These are phyloP conservation scores for Fusarium pilosicola DNA, from an alignment of 2,329 filamentous ascomycete genomes.

Conservation along the genomic window DNA sequence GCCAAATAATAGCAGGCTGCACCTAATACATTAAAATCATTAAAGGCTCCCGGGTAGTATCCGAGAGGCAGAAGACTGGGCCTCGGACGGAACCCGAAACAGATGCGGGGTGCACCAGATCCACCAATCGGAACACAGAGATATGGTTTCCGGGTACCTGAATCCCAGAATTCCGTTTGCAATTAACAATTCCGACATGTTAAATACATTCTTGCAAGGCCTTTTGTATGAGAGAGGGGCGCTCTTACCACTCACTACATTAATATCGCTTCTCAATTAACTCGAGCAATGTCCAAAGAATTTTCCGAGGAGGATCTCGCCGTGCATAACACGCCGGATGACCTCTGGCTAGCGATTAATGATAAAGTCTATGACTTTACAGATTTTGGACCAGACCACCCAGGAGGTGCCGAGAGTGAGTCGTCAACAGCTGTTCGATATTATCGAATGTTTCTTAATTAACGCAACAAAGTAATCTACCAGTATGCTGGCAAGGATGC, in stretches of 20 bases:
- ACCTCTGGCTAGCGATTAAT: constrained; percentile 76
- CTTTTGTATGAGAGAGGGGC: neutral
- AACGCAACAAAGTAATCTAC: constrained; percentile 34
- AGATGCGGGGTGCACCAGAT: neutral
- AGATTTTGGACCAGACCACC: constrained; percentile 37
- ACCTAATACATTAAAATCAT: fast-evolving
- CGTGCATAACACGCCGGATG: constrained; percentile 56
- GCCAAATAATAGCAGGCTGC: too few relatives aligned
- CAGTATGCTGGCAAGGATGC: constrained; percentile 42
- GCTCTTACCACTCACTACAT: fast-evolving
- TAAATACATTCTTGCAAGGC: neutral
- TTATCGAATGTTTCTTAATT: too few relatives aligned
- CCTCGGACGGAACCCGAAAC: neutral
- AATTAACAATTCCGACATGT: neutral
- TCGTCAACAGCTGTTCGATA: fast-evolving
- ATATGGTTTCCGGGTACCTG: neutral
- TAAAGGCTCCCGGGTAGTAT: neutral
- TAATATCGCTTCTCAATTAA: fast-evolving
- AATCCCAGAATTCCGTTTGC: neutral
- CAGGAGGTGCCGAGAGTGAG: constrained; percentile 34
- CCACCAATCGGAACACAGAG: neutral
- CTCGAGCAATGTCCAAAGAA: neutral
- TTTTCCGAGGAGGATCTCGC: constrained; percentile 57
- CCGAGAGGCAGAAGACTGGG: neutral
- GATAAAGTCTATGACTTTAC: constrained; percentile 69